Evolutionary conservation across 1,139 yeast genomes (phyloP).

Genomic region (Lodderomyces metapsilosis): DNA sequence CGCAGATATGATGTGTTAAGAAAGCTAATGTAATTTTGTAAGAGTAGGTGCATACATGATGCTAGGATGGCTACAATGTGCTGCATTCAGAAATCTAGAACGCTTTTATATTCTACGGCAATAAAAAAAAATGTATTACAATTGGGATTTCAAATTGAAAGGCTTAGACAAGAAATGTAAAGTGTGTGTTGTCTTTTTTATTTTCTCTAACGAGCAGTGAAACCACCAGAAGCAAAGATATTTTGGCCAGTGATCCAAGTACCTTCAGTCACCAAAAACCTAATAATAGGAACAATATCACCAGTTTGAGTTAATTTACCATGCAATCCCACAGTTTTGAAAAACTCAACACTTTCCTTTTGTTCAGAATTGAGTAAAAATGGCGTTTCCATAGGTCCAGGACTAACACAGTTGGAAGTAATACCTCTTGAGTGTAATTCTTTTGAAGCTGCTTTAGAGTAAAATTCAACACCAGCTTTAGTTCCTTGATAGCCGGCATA

Average conservation of each 20-base stretch:
- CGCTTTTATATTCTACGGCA: too few relatives aligned
- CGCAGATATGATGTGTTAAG: constrained; percentile 13
- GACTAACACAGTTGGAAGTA: constrained; percentile 59
- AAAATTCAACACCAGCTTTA: constrained; percentile 61
- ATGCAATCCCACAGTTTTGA: constrained; percentile 48
- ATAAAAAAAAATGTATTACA: too few relatives aligned
- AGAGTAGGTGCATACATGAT: too few relatives aligned
- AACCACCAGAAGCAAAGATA: constrained; percentile 62
- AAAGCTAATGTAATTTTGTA: background rate
- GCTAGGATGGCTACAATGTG: too few relatives aligned
- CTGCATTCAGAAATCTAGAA: too few relatives aligned
- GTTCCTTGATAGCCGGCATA: constrained; percentile 61
- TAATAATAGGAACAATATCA: constrained; percentile 64
- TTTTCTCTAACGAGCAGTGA: constrained; percentile 48
- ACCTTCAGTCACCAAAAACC: constrained; percentile 63
- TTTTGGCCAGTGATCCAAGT: constrained; percentile 73
- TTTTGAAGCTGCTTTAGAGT: constrained; percentile 56
- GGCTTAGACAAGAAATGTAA: too few relatives aligned
- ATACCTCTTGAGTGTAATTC: constrained; percentile 50
- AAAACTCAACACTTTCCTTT: constrained; percentile 50
- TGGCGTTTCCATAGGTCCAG: constrained; percentile 75
- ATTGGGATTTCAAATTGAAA: too few relatives aligned
- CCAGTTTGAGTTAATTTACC: constrained; percentile 54
- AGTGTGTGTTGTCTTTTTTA: background rate
- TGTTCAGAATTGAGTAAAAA: constrained; percentile 64